Evolutionary conservation across 1,139 yeast genomes (phyloP), one percentile per base, ranked within the genome.

Genomic region (Pneumocystis canis): DNA sequence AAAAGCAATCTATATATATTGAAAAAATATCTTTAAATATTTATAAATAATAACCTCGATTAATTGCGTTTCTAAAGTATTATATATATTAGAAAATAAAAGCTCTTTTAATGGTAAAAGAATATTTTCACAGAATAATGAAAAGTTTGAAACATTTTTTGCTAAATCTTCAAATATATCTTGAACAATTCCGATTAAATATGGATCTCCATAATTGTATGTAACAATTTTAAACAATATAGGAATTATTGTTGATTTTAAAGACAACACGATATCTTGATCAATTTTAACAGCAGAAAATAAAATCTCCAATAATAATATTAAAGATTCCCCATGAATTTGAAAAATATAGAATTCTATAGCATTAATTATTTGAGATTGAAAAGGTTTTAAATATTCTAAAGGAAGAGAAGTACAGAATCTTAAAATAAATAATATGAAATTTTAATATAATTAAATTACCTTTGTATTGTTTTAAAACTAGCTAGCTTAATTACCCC

Each of bases 161-260:
- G 64, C 66, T 25, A 65, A 59, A n/a, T 61, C 47, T 56, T 65
- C 66, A 37, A 65, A 65, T n/a, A 61, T 60, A 47, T 65, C 66
- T 37, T 59, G 64, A 32, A 65, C 58, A 28, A 60, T 57, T 30
- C 67, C 66, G 35, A 58, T 62, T 11, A 65, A 57, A 33, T 62
- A 65, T 2, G 65, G 66, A 53, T 65, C 66, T n/a, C 64, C 64
- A n/a, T 64, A 64, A 41, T 60, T 64, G 16, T 59, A 59, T 14
- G 62, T 61, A 28, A 62, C 40, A n/a, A 65, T n/a, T 7, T 60
- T 58, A 61, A 65, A 65, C 31, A 65, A 58, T 25, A 62, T 47
- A 14, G 66, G 63, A 33, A 65, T 40, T 25, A 65, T 57, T 11
- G 61, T 41, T 18, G 60, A 61, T n/a, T 59, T 56, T 30, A 59